Evolutionary conservation across 352 stramenopile genomes (phyloP).

Genomic region (Pythium utonaiense): DNA sequence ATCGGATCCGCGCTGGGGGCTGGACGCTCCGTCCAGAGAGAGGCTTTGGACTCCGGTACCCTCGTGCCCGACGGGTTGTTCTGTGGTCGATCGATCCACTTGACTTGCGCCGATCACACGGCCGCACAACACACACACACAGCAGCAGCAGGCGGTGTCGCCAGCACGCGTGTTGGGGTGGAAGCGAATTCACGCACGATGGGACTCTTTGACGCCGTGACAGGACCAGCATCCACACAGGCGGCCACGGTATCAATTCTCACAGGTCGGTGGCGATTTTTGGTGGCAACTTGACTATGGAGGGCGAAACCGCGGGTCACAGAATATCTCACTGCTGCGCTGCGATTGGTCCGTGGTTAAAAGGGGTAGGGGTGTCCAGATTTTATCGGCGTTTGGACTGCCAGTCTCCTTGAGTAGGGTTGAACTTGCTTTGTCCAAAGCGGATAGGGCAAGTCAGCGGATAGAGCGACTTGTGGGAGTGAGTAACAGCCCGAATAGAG

Average conservation of each 20-base stretch:
- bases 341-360: neutral
- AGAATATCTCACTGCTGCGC: neutral
- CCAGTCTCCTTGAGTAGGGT: neutral
- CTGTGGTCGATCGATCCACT: neutral
- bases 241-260: slow-evolving; percentile 11
- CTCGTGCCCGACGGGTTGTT: neutral
- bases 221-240: neutral
- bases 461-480: neutral
- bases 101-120: neutral
- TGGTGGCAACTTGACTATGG: neutral
- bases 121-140: neutral
- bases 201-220: too few species aligned
- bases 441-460: slow-evolving; percentile 18
- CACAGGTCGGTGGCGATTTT: slow-evolving; percentile 1
- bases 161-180: neutral
- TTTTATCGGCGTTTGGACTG: neutral
- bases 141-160: neutral
- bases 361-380: neutral
- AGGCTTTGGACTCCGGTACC: neutral
- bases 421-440: slow-evolving; percentile 2
- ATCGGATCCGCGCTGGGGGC: too few species aligned
- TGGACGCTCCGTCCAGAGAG: neutral
- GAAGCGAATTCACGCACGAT: neutral
- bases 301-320: neutral
- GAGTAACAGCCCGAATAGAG: neutral